These are phyloP conservation scores for Dalbergia cultrata DNA, from an alignment of 306 rosid genomes.

Conservation along the genomic window DNA sequence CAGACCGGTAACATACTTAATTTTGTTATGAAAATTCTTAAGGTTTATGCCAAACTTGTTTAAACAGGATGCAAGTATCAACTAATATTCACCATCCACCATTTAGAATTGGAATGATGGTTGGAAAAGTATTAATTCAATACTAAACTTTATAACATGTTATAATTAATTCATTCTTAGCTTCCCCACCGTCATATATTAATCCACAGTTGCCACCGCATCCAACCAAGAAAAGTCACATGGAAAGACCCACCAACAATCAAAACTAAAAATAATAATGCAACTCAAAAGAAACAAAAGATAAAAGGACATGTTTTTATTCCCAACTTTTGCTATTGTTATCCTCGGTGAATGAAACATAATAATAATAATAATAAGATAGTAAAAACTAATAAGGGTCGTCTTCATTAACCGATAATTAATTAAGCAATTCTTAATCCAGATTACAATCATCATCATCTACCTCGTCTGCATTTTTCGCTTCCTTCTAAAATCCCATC, in stretches of 20 bases:
- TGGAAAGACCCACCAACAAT: conserved; percentile 22
- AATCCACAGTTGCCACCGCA: background rate
- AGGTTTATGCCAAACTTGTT: background rate
- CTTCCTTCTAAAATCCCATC: background rate
- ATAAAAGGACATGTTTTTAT: background rate
- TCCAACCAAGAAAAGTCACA: background rate
- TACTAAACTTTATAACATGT: background rate
- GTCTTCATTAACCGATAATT: background rate
- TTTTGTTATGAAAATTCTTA: background rate
- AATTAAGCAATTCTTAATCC: background rate
- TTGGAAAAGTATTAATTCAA: background rate
- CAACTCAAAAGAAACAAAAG: background rate
- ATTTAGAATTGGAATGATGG: background rate
- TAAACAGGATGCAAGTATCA: background rate
- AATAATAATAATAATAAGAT: background rate
- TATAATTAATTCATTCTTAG: too few relatives aligned
- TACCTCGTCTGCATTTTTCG: background rate
- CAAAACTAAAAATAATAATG: background rate
- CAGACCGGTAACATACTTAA: background rate
- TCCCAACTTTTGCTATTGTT: background rate
- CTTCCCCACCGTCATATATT: background rate
- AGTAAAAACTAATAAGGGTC: background rate
- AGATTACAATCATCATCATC: background rate
- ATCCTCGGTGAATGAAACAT: background rate
- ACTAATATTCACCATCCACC: background rate